Evolutionary conservation across 495 filamentous ascomycete species (phyloP).

Genomic region (Glutinoglossum americanum): DNA sequence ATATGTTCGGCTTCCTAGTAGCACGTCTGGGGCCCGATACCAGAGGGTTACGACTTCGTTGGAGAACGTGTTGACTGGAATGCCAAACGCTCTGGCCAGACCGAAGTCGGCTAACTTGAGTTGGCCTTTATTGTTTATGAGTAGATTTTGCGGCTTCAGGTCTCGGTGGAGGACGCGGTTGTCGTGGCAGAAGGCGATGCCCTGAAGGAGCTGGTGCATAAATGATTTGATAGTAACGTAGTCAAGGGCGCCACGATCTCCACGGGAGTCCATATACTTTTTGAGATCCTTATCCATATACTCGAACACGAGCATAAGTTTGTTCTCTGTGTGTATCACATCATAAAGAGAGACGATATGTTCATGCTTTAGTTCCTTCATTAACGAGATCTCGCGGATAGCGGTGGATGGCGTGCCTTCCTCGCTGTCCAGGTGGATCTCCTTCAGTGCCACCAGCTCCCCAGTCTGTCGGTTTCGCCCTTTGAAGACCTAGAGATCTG

Average conservation of each 20-base stretch:
- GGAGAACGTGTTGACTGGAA: conserved; percentile 94
- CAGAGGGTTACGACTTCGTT: conserved; percentile 95
- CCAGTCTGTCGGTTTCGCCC: conserved; percentile 89
- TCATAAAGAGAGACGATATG: conserved; percentile 96
- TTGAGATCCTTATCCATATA: conserved; percentile 98
- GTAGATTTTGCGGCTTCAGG: conserved; percentile 82
- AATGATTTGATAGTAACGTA: conserved; percentile 83
- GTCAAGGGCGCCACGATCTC: conserved; percentile 64
- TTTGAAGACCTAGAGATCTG: conserved; percentile 65
- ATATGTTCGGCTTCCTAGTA: conserved; percentile 77
- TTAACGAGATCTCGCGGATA: conserved; percentile 93
- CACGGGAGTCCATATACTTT: conserved; percentile 91
- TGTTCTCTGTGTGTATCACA: conserved; percentile 98
- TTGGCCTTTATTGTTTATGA: conserved; percentile 80
- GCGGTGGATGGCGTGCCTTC: conserved; percentile 96
- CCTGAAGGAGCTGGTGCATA: conserved; percentile 86
- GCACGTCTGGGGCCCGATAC: conserved; percentile 88
- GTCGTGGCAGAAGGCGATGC: conserved; percentile 91
- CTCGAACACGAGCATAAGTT: conserved; percentile 97
- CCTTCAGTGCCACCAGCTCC: conserved; percentile 91
- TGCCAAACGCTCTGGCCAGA: conserved; percentile 79
- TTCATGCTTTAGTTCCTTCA: conserved; percentile 98
- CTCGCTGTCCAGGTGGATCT: conserved; percentile 97
- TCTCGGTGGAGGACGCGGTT: conserved; percentile 93
- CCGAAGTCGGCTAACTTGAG: conserved; percentile 94